phyloP scores from a whole-genome alignment of 2,329 filamentous ascomycete genomes.

The Ophiocordyceps australis region DNA sequence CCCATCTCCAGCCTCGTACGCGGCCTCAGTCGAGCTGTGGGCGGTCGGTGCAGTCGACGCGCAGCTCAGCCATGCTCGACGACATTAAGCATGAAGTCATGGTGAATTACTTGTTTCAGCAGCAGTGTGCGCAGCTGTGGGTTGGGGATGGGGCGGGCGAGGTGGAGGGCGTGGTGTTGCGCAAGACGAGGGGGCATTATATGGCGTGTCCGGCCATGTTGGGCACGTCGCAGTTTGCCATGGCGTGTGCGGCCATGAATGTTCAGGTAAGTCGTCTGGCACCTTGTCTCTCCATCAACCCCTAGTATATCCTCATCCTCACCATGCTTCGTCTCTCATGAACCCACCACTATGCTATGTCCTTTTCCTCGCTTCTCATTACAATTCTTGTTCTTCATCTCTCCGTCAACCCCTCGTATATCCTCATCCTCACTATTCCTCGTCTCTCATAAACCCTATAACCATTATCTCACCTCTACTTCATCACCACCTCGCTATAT shows the following conservation, averaged over 20 bases:
- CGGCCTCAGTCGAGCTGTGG: conserved; percentile 22
- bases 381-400: too few relatives aligned
- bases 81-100: conserved; percentile 70
- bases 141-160: conserved; percentile 50
- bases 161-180: conserved; percentile 53
- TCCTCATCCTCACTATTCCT: neutral
- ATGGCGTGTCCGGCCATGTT: conserved; percentile 55
- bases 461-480: too few relatives aligned
- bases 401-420: too few relatives aligned
- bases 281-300: neutral
- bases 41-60: conserved; percentile 18
- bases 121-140: conserved; percentile 60
- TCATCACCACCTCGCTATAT: neutral
- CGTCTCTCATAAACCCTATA: neutral
- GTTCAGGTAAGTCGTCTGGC: conserved; percentile 33
- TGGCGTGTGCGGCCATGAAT: conserved; percentile 50
- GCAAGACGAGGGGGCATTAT: conserved; percentile 50
- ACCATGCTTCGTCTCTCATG: neutral
- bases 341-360: neutral
- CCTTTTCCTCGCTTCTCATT: conserved; percentile 1
- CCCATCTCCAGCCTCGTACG: too few relatives aligned
- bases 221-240: conserved; percentile 41
- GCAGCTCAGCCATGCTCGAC: conserved; percentile 40
- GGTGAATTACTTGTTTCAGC: conserved; percentile 69
- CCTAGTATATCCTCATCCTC: neutral